A percentile compares a stretch with the other conserved stretches of the same genome.
phyloP scores from a whole-genome alignment of 345 rosid genomes.

The Salix caprea region DNA sequence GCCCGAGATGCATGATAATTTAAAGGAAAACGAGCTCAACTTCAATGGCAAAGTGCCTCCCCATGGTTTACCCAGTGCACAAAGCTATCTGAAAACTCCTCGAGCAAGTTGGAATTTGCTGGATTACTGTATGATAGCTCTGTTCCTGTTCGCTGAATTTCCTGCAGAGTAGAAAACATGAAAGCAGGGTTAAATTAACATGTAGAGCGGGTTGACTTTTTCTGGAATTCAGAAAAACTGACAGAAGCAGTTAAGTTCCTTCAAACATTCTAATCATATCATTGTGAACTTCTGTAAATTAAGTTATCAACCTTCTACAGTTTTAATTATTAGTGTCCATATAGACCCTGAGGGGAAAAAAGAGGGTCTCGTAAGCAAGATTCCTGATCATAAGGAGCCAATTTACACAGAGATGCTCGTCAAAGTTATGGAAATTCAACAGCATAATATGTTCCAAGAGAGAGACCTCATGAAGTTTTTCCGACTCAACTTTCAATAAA shows the following conservation, averaged over 20 bases:
- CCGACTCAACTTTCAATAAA: background rate
- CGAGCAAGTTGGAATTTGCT: constrained; percentile 31
- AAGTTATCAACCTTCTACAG: background rate
- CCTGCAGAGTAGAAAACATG: constrained; percentile 38
- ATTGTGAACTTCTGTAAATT: background rate
- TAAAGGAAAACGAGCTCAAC: background rate
- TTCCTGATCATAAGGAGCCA: background rate
- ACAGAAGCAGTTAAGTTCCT: background rate
- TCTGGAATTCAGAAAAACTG: background rate
- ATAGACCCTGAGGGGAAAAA: background rate
- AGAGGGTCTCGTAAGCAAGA: background rate
- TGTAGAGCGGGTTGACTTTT: background rate
- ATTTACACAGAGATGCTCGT: background rate
- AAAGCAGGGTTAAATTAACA: constrained; percentile 8
- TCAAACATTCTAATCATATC: background rate
- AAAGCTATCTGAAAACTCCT: constrained; percentile 74
- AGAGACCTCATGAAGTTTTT: background rate
- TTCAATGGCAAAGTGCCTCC: constrained; percentile 72
- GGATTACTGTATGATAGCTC: constrained; percentile 29
- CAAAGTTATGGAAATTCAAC: background rate
- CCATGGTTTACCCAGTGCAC: constrained; percentile 74
- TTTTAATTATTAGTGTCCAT: background rate
- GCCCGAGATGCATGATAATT: background rate
- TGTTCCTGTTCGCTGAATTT: constrained; percentile 44
- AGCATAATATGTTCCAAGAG: background rate